Evolutionary conservation across 2,329 filamentous ascomycete species (phyloP).

Genomic region (Colletotrichum tabaci): DNA sequence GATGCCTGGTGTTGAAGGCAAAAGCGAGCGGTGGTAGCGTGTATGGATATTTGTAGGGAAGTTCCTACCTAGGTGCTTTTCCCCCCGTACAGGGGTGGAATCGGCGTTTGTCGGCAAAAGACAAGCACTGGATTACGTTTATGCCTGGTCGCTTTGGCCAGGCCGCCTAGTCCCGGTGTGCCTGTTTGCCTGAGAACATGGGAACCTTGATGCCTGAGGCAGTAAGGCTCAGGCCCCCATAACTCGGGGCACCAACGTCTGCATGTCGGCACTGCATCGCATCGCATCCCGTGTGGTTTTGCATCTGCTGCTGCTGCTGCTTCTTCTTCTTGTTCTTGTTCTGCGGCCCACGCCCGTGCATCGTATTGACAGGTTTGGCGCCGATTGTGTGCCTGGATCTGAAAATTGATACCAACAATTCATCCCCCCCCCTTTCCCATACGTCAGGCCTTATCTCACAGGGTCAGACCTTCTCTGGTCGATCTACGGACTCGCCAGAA

Average conservation of each 20-base stretch:
- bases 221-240: not conserved
- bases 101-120: slow-evolving; percentile 21
- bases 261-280: slow-evolving; percentile 3
- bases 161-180: not conserved
- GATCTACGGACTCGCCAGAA: not conserved
- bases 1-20: slow-evolving; percentile 2
- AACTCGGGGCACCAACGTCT: slow-evolving; percentile 1
- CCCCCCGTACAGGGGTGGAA: not conserved
- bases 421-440: not conserved
- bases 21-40: not conserved
- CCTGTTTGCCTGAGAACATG: not conserved
- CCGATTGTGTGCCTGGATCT: slow-evolving; percentile 4
- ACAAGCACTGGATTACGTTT: not conserved
- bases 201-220: not conserved
- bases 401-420: slow-evolving; percentile 27
- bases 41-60: too few species aligned
- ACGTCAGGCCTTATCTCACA: not conserved
- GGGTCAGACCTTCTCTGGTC: too few species aligned
- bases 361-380: slow-evolving; percentile 6
- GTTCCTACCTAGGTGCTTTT: too few species aligned
- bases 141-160: not conserved
- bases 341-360: not conserved
- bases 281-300: not conserved
- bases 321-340: not conserved
- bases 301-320: not conserved